These are phyloP conservation scores for Thielaviopsis ethacetica DNA, from an alignment of 2,329 filamentous ascomycete species.

Conservation along the genomic window DNA sequence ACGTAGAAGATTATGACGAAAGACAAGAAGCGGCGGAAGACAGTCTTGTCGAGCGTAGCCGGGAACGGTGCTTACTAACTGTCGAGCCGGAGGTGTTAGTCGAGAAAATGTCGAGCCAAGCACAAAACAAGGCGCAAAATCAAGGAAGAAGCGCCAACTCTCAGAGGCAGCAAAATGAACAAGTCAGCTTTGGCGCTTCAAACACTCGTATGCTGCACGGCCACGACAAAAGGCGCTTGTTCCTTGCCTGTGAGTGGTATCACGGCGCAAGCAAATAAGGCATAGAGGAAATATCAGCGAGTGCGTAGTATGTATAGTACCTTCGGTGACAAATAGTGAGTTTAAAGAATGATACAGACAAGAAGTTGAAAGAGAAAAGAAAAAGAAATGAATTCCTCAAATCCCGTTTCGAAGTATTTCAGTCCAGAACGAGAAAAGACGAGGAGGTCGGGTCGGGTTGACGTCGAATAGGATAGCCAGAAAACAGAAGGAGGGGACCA, in stretches of 20 bases:
- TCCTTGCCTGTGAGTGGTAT: background rate
- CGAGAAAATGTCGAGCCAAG: background rate
- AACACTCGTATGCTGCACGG: slow-evolving; percentile 1
- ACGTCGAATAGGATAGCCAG: no score
- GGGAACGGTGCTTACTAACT: background rate
- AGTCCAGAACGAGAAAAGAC: no score
- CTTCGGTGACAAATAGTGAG: background rate
- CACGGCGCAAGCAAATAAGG: background rate
- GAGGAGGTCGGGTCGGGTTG: no score
- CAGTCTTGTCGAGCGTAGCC: background rate
- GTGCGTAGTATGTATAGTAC: no score
- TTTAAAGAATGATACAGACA: background rate
- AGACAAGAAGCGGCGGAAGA: background rate
- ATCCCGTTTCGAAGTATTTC: no score
- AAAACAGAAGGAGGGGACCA: no score
- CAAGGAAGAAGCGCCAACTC: background rate
- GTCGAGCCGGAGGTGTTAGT: background rate
- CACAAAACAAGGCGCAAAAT: background rate
- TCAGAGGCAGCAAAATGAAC: background rate
- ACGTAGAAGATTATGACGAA: background rate
- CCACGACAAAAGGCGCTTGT: slow-evolving; percentile 1
- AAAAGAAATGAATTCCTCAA: background rate
- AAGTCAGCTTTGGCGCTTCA: background rate
- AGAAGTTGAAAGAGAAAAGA: background rate
- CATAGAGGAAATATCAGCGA: no score